Base-by-base conservation (phyloP, 768 basidiomycete genomes). In the Lentinus brumalis region DNA sequence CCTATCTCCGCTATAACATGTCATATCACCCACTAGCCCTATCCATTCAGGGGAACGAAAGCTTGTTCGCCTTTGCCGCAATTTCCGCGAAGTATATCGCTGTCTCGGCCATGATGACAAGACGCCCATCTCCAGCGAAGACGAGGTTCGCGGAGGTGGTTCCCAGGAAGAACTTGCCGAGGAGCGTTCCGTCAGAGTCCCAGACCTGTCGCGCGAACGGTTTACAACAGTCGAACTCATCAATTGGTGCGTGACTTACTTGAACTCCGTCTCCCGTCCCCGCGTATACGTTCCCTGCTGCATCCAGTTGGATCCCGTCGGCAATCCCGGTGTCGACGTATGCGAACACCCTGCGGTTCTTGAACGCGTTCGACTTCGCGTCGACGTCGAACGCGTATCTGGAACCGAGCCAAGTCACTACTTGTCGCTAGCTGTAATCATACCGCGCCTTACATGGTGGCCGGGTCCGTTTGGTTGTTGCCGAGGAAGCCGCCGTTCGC, bases 331-430 rank as follows among this genome's bases (percentile, higher is more conserved):
- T 77, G 60, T 90, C 89, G 8, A 75, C 67, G 63, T 84, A 89
- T 0, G 88, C 87, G 63, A 91, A 87, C 14, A 89, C 79, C 5
- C 88, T 81, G 26, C 87, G 81, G 67, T 89, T 85, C 49, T 51
- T 69, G 68, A 90, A 86, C 4, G 77, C 71, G 41, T 84, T 79
- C 0, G 82, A 83, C 38, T 64, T 73, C 14, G 79, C 72, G 65
- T 88, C 83, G 26, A 92, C 84, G 66, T 91, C 88, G 65, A 81
- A 91, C 7, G 81, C 83, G 64, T 90, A 90, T 45, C 87, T 91
- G 63, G 14, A 29, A 11, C 18, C 6, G 2, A 31, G 26, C 2
- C 39, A 30, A 29, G 45, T 21, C 18, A 35, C 14, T 21, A 18
- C 21, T 40, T 16, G 32, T 53, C 39, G n/a, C 7, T 30, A 26